phyloP scores from a whole-genome alignment of 2,329 filamentous ascomycete genomes.

The Colletotrichum cordylinicola region DNA sequence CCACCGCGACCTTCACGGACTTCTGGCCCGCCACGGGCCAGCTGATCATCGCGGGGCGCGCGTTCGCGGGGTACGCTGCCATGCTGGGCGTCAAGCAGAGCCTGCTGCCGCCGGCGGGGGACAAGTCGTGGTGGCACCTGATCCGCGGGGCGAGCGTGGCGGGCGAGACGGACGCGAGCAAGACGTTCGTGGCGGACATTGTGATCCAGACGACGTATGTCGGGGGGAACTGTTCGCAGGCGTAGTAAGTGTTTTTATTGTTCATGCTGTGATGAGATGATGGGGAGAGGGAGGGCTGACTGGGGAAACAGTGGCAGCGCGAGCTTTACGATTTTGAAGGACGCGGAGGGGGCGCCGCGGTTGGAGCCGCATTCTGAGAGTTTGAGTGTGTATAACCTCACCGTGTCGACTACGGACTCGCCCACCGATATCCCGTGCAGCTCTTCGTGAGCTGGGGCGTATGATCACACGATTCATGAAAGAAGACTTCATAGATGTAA shows the following conservation, averaged over 20 bases:
- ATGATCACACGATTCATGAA: not conserved
- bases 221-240: not conserved
- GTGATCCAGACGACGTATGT: slow-evolving; percentile 12
- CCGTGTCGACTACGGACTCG: slow-evolving; percentile 2
- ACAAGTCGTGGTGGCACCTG: slow-evolving; percentile 13
- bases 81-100: slow-evolving; percentile 10
- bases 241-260: not conserved
- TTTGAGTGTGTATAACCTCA: slow-evolving; percentile 10
- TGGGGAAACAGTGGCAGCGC: not conserved
- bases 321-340: slow-evolving; percentile 9
- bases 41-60: not conserved
- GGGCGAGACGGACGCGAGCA: not conserved
- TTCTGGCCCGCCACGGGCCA: slow-evolving; percentile 8
- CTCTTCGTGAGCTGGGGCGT: not conserved
- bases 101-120: not conserved
- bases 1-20: slow-evolving; percentile 1
- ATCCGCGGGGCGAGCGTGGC: slow-evolving; percentile 5
- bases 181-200: slow-evolving; percentile 6
- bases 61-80: not conserved
- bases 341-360: not conserved
- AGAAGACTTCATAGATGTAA: fast-evolving
- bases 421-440: slow-evolving; percentile 7
- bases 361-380: slow-evolving; percentile 1
- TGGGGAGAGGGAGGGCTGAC: not conserved
- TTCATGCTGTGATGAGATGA: too few relatives aligned